These are phyloP conservation scores for Fusarium metavorans DNA, from an alignment of 2,329 filamentous ascomycete genomes.

Conservation along the genomic window DNA sequence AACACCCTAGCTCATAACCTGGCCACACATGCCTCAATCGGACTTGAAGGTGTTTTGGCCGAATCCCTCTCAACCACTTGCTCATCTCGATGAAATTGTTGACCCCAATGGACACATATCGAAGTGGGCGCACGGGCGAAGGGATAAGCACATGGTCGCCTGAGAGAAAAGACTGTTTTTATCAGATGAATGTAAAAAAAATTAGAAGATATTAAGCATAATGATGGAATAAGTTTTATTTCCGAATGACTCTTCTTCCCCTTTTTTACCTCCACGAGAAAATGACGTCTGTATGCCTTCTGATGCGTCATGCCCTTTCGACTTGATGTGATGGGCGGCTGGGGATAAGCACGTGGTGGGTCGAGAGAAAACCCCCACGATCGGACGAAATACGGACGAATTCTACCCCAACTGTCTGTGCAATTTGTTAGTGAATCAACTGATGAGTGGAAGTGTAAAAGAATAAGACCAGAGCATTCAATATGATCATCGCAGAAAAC, in stretches of 20 bases:
- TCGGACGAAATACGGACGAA: neutral
- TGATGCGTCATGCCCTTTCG: neutral
- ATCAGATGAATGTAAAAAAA: neutral
- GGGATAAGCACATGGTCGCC: neutral
- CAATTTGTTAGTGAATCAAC: neutral
- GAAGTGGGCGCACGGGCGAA: neutral
- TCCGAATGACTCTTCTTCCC: neutral
- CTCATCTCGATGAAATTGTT: neutral
- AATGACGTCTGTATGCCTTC: neutral
- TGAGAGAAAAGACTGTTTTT: neutral
- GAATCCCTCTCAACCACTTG: neutral
- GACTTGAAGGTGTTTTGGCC: neutral
- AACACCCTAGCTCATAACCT: neutral
- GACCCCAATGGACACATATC: neutral
- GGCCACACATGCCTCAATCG: neutral
- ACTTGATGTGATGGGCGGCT: neutral
- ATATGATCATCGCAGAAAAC: neutral
- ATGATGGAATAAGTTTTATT: neutral
- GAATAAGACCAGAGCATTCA: neutral
- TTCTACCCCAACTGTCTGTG: neutral
- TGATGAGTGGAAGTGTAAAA: neutral
- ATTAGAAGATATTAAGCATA: neutral
- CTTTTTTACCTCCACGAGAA: neutral
- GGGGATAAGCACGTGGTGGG: neutral
- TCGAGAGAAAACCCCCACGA: neutral